Evolutionary conservation across 2,329 filamentous ascomycete species (phyloP), one percentile per base, ranked within the genome.

Genomic region (Cryphonectria naterciae): DNA sequence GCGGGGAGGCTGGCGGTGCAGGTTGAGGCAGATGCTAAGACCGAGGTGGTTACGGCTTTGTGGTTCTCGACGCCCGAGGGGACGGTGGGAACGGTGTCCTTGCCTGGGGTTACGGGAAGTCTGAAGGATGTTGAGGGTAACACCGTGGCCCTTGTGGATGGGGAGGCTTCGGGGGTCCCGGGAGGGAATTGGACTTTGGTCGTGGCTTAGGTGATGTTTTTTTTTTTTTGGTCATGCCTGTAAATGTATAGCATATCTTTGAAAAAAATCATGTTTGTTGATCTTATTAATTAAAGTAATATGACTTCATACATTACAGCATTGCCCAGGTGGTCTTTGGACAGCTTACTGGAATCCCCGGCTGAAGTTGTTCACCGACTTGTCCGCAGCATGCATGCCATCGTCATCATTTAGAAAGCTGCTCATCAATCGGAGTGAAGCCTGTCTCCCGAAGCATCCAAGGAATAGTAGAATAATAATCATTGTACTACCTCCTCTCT

Each of bases 181-280:
- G 65, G 65, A 49, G 65, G 65, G 25, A 67, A 35, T 15, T 67
- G 65, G 65, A 67, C 54, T 7, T 35, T 67, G 54, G 35, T 60
- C 7, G 2, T 19, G 15, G 25, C 43, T 22, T 65, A 65, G 46
- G 15, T 32, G 15, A 6, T 15, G n/a, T n/a, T n/a, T n/a, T n/a
- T n/a, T n/a, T n/a, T 8, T 58, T 28, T 28, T 11, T 56, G 11
- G 13, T 54, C 11, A 52, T n/a, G 4, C 4, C 25, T n/a, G 19
- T 5, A 11, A 10, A 11, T 39, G 8, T 7, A 52, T 52, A 22
- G 46, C 22, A 52, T 5, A n/a, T 39, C 37, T 39, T 39, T 39
- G 37, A 13, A 11, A 13, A 11, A 11, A 2, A 39, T 39, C 8
- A 39, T 11, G 37, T 39, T 39, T 11, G 37, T 3, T 3, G 37